A percentile compares a stretch with the other conserved stretches of the same genome.
Evolutionary conservation across 2,329 filamentous ascomycete species (phyloP).

Genomic region (Aspergillus uvarum): DNA sequence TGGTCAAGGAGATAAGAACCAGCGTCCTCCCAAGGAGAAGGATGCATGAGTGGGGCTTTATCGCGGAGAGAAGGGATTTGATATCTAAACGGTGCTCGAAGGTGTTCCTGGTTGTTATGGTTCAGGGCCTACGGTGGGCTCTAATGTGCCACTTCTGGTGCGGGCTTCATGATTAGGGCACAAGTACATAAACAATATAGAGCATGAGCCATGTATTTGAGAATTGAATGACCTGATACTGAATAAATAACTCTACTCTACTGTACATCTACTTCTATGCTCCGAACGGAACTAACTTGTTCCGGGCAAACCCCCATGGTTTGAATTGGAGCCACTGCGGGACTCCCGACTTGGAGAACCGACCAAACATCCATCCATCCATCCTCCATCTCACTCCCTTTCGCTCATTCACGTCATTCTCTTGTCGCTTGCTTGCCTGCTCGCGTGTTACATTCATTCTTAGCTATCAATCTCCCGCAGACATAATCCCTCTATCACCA

Average conservation of each 20-base stretch:
- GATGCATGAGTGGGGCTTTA: conserved; percentile 15
- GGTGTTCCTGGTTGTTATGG: not conserved
- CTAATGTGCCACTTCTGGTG: not conserved
- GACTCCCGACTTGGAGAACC: conserved; percentile 20
- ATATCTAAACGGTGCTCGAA: not conserved
- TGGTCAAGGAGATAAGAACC: conserved; percentile 19
- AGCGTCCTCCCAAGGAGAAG: conserved; percentile 21
- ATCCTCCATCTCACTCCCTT: conserved; percentile 4
- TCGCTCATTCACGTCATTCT: not conserved
- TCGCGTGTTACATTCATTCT: conserved; percentile 10
- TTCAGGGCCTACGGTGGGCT: not conserved
- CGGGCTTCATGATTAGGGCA: not conserved
- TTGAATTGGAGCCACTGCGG: conserved; percentile 17
- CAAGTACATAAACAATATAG: not conserved
- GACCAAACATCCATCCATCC: conserved; percentile 16
- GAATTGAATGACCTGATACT: not conserved
- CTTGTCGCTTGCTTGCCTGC: not conserved
- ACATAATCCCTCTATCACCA: conserved; percentile 19
- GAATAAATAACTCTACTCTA: too few species aligned
- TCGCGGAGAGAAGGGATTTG: not conserved
- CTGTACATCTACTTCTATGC: conserved; percentile 12
- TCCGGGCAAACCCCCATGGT: conserved; percentile 16
- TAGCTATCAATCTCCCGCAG: conserved; percentile 13
- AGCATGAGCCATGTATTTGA: not conserved
- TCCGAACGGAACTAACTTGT: conserved; percentile 30